Base-by-base conservation (phyloP, 495 filamentous ascomycete genomes). In the Letharia columbiana region DNA sequence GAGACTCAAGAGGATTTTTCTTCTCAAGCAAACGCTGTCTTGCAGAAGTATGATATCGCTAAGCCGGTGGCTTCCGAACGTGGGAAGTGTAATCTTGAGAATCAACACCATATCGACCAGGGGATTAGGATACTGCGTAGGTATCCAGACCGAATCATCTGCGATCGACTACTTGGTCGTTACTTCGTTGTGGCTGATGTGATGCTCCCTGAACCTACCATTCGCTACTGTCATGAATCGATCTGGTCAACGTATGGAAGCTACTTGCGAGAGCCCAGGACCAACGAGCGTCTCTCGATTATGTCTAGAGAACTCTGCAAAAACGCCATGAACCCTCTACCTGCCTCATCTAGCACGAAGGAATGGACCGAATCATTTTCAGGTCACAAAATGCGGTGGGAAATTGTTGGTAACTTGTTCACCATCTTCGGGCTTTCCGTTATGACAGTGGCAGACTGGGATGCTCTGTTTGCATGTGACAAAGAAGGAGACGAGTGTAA, bases 381-480 rank as follows among this genome's bases (percentile, higher is more conserved):
- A 0, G 85, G 83, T 0, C 69, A 71, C 17, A 79, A 80, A 56
- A 71, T 84, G 37, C 81, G 85, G 13, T 89, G 85, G 85, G 86
- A 88, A 71, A 72, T 82, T 4, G 69, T 86, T 5, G 86, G 81
- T 0, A 72, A 82, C 44, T 72, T 87, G 0, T 79, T 84, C n/a
- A 71, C 78, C 10, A 73, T 79, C 49, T 80, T 79, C 62, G 82
- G 79, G 8, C 68, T 79, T 50, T 72, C 78, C 35, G 65, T 78
- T 33, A 69, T 75, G 68, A 75, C 73, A 18, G 75, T 80, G 0
- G 72, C 75, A 41, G 73, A 78, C 18, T 73, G 71, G 40, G 76
- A 82, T 61, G 72, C 73, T 31, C 69, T 75, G 20, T 61, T 80
- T 45, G 61, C 65, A 1, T 65, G 73, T 45, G 69, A 64, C 23